A percentile compares a stretch with the other conserved stretches of the same genome.
phyloP scores from a whole-genome alignment of 495 filamentous ascomycete genomes.

The Bryoglossum gracile region DNA sequence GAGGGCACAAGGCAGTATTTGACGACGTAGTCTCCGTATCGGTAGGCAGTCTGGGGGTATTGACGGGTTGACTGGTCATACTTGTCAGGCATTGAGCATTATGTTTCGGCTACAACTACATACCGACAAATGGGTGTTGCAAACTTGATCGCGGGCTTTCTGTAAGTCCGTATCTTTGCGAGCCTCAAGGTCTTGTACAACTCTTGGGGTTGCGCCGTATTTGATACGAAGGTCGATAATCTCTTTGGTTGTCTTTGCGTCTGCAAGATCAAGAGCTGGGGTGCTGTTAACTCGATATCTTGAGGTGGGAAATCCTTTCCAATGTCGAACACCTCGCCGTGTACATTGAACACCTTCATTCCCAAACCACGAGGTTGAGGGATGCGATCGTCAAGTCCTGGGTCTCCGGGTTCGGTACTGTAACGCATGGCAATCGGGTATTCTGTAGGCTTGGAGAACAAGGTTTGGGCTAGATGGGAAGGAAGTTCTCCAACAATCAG shows the following conservation, averaged over 20 bases:
- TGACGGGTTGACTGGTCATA: constrained; percentile 29
- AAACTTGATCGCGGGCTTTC: constrained; percentile 32
- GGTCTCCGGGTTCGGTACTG: constrained; percentile 36
- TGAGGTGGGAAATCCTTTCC: constrained; percentile 35
- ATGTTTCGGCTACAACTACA: not conserved
- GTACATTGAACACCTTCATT: constrained; percentile 41
- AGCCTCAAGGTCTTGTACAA: constrained; percentile 36
- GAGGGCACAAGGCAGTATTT: constrained; percentile 40
- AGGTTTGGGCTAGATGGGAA: constrained; percentile 35
- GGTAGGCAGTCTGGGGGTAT: constrained; percentile 43
- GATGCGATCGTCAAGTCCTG: constrained; percentile 39
- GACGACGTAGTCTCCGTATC: constrained; percentile 40
- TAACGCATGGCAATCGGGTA: constrained; percentile 34
- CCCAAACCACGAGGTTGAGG: constrained; percentile 40
- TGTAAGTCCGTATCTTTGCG: constrained; percentile 37
- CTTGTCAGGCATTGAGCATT: not conserved
- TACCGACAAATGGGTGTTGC: constrained; percentile 33
- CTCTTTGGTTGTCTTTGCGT: constrained; percentile 38
- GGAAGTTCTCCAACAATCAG: constrained; percentile 36
- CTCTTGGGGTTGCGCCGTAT: constrained; percentile 30
- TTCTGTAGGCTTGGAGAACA: constrained; percentile 35
- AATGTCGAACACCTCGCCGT: constrained; percentile 38
- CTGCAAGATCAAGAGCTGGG: constrained; percentile 39
- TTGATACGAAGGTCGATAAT: constrained; percentile 40
- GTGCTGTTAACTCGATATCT: constrained; percentile 44